These are phyloP conservation scores for Galerina marginata DNA, from an alignment of 768 basidiomycete genomes.

Conservation along the genomic window DNA sequence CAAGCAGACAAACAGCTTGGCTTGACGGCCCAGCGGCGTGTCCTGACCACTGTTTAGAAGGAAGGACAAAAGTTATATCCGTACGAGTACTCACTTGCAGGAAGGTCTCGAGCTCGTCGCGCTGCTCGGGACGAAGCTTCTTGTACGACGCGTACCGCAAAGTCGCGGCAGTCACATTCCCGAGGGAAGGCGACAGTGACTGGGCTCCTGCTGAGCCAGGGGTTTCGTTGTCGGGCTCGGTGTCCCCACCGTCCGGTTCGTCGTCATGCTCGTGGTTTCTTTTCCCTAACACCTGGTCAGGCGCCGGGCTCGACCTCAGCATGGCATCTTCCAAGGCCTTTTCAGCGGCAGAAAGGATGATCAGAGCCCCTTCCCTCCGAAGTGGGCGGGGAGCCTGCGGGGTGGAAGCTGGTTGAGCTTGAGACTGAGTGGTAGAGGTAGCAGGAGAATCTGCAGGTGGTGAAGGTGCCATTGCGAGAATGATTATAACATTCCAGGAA, in stretches of 20 bases:
- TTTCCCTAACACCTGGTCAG: slow-evolving; percentile 7
- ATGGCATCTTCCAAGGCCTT: slow-evolving; percentile 9
- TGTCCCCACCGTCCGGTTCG: not conserved
- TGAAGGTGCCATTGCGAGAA: too few species aligned
- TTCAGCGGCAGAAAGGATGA: slow-evolving; percentile 6
- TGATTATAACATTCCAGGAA: too few species aligned
- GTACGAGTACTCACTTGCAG: slow-evolving; percentile 9
- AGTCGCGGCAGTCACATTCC: slow-evolving; percentile 7
- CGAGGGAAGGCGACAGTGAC: not conserved
- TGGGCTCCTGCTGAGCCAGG: not conserved
- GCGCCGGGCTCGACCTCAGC: slow-evolving; percentile 7
- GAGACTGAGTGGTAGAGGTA: too few species aligned
- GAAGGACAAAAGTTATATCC: not conserved
- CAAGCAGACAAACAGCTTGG: not conserved
- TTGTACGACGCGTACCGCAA: slow-evolving; percentile 8
- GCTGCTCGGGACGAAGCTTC: slow-evolving; percentile 15
- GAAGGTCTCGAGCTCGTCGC: slow-evolving; percentile 8
- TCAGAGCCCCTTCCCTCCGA: slow-evolving; percentile 7
- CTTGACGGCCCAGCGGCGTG: not conserved
- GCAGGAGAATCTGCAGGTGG: too few species aligned
- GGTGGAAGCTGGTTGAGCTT: too few species aligned
- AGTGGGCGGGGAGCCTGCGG: slow-evolving; percentile 1
- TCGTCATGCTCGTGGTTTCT: not conserved
- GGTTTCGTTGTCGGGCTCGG: slow-evolving; percentile 3
- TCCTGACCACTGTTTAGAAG: not conserved